Base-by-base conservation (phyloP, 441 rosid genomes). In the Bocquillonia castaneifolia region DNA sequence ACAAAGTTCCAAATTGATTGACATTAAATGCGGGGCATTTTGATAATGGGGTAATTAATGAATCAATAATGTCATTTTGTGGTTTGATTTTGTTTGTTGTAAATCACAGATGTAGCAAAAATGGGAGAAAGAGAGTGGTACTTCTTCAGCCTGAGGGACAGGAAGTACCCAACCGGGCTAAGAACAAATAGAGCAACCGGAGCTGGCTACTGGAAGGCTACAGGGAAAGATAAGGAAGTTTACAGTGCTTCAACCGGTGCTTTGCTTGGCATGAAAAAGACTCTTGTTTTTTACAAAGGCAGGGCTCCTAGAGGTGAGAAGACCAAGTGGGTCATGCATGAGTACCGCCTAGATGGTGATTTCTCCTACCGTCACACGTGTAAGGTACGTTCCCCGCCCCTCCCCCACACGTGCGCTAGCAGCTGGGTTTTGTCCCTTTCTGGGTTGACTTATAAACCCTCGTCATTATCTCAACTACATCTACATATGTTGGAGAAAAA, bases 291-390 rank as follows among this genome's bases (percentile, higher is more conserved):
- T 77, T 94, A 94, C 85, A 83, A 78, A 39, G 99, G 99, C 45
- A 84, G 97, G 62, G 99, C 99, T 29, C 99, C 97, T 5, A 89
- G 94, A 53, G 99, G 99, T 0, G 89, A 87, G 76, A 94, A 94
- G 79, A 94, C 97, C 66, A 94, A 87, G 79, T 94, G 99, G 99
- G 96, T 94, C 78, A 90, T 94, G 99, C 99, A 94, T 64, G 99
- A 94, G 81, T 94, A 94, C 88, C 97, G 97, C 52, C 84, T 91
- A 3, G 97, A 90, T 64, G 92, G 91, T 25, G 86, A 91, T 75
- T 84, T 81, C 76, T 90, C 93, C 59, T 86, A 75, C 79, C 94
- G 93, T 48, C 91, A 86, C 86, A 57, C 96, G 69, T 86, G 86
- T 28, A 89, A 91, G 99, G 99, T 91, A 83, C 59, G 12, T 67